A percentile compares a stretch with the other conserved stretches of the same genome.
phyloP scores from a whole-genome alignment of 2,329 filamentous ascomycete genomes.

The Emmonsiellopsis sp. region DNA sequence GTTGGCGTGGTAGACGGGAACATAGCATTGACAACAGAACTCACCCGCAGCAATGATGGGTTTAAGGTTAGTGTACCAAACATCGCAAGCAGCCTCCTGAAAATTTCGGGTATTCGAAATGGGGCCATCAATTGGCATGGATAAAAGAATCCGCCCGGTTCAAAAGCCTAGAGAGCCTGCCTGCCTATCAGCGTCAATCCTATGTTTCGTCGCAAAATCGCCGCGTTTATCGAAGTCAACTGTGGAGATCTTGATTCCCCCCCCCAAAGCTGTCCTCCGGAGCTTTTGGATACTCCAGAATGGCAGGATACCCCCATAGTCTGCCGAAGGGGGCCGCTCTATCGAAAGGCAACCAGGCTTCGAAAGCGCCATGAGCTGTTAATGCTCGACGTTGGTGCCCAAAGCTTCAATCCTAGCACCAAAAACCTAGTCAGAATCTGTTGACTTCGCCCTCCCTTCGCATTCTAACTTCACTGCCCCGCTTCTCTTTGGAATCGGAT shows the following conservation, averaged over 20 bases:
- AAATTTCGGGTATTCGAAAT: constrained; percentile 1
- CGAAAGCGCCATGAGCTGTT: constrained; percentile 2
- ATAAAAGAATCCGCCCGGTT: constrained; percentile 1
- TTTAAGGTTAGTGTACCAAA: constrained; percentile 2
- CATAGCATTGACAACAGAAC: not conserved
- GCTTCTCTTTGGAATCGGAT: constrained; percentile 7
- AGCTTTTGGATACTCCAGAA: not conserved
- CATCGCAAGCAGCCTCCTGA: not conserved
- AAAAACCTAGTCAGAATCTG: not conserved
- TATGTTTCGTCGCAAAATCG: not conserved
- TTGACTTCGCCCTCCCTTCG: constrained; percentile 1
- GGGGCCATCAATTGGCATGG: not conserved
- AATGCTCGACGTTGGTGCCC: constrained; percentile 12
- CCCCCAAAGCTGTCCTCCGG: not conserved
- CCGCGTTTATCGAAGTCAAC: not conserved
- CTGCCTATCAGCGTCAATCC: not conserved
- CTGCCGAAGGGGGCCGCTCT: not conserved
- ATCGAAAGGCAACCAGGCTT: not conserved
- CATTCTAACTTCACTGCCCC: constrained; percentile 4
- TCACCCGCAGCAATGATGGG: not conserved
- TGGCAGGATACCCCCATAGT: not conserved
- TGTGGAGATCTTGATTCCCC: not conserved
- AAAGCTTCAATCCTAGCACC: constrained; percentile 7
- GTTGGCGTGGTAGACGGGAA: not conserved
- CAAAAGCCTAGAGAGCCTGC: not conserved